Conservation (phyloP, 371 early-diverging fungal species). For the Ordospora pajunii region DNA sequence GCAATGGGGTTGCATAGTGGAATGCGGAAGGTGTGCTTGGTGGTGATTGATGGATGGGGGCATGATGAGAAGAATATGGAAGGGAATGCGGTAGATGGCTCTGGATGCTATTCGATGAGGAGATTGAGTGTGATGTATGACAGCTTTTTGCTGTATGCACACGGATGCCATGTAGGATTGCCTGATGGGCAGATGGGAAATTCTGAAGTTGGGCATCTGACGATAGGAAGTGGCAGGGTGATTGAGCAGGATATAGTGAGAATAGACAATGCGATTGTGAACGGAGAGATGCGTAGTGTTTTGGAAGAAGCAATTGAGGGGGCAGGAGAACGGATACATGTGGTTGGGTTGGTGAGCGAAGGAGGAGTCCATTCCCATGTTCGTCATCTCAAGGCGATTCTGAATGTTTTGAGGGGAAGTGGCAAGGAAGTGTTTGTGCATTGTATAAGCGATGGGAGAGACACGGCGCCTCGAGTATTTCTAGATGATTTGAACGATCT, state of each 20-base stretch:
- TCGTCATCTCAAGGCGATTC: conserved; percentile 73
- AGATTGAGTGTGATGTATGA: conserved; percentile 48
- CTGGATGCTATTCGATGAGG: conserved; percentile 34
- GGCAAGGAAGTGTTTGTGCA: conserved; percentile 82
- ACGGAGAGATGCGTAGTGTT: conserved; percentile 2
- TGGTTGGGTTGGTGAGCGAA: conserved; percentile 82
- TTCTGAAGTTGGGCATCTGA: conserved; percentile 97
- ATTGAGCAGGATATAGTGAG: conserved; percentile 74
- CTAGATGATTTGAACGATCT: conserved; percentile 57
- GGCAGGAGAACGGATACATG: conserved; percentile 69
- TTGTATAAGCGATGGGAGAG: conserved; percentile 95
- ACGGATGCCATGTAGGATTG: conserved; percentile 89
- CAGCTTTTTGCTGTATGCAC: conserved; percentile 69
- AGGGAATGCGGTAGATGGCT: conserved; percentile 29
- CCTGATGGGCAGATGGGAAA: conserved; percentile 97
- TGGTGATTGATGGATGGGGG: conserved; percentile 62
- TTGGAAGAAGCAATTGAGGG: neutral
- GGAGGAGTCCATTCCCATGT: conserved; percentile 98
- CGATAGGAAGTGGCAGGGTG: conserved; percentile 94
- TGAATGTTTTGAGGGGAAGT: conserved; percentile 68
- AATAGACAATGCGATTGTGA: conserved; percentile 46
- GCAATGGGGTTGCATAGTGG: neutral
- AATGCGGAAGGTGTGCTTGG: conserved; percentile 55
- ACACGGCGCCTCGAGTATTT: conserved; percentile 78
- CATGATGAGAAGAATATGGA: conserved; percentile 3